phyloP scores from a whole-genome alignment of 2,329 filamentous ascomycete species.

The Stemphylium lycopersici region DNA sequence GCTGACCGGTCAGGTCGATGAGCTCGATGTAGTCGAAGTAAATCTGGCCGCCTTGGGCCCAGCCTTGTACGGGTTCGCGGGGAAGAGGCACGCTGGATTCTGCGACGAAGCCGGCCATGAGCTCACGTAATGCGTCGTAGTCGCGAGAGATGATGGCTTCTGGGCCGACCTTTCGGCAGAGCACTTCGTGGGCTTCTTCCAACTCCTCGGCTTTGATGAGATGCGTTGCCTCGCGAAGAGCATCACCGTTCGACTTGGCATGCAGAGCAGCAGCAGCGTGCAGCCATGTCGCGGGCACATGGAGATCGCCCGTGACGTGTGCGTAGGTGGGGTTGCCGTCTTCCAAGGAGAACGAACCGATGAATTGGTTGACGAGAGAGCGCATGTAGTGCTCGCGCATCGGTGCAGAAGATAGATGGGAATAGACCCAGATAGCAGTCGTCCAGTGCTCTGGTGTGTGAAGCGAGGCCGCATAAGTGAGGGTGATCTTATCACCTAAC shows the following conservation, averaged over 20 bases:
- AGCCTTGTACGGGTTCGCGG: conserved; percentile 64
- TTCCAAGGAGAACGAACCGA: conserved; percentile 65
- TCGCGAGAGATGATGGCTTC: conserved; percentile 81
- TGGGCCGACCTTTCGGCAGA: conserved; percentile 81
- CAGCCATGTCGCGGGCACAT: conserved; percentile 78
- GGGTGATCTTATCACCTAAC: conserved; percentile 62
- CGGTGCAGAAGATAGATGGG: conserved; percentile 70
- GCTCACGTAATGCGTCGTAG: conserved; percentile 69
- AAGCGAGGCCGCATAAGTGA: conserved; percentile 46
- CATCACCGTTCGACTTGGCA: conserved; percentile 74
- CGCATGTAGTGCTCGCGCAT: conserved; percentile 76
- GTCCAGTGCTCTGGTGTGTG: conserved; percentile 46
- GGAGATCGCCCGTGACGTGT: conserved; percentile 67
- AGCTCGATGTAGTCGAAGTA: conserved; percentile 70
- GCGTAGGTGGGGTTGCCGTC: conserved; percentile 63
- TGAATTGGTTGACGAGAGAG: conserved; percentile 64
- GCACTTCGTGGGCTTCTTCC: conserved; percentile 81
- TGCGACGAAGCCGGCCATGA: conserved; percentile 72
- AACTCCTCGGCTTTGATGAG: conserved; percentile 79
- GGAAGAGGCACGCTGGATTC: conserved; percentile 36
- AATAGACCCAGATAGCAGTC: conserved; percentile 73
- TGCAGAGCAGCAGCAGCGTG: conserved; percentile 86
- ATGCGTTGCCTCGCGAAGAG: conserved; percentile 65
- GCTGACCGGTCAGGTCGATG: conserved; percentile 46
- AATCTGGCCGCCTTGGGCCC: conserved; percentile 80